Evolutionary conservation across 1,284 basidiomycete species (phyloP).

Genomic region (Neonothopanus nambi): DNA sequence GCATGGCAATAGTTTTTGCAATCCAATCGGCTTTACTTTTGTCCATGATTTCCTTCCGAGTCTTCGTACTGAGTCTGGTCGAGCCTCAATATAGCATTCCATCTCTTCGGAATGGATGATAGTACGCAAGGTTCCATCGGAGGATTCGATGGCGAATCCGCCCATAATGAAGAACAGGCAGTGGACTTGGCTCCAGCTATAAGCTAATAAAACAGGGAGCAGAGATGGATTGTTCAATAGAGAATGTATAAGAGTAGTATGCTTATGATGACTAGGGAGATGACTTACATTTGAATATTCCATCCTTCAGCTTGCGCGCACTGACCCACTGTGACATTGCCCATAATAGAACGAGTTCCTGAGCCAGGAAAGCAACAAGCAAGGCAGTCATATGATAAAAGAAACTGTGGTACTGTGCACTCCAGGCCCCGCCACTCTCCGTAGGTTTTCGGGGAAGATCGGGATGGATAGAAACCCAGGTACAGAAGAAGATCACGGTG

Average conservation of each 20-base stretch:
- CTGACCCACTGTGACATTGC: constrained; percentile 28
- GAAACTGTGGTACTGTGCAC: constrained; percentile 15
- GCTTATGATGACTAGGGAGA: no score
- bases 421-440: not conserved
- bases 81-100: no score
- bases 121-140: no score
- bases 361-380: constrained; percentile 28
- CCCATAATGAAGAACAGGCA: constrained; percentile 18
- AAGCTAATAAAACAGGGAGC: no score
- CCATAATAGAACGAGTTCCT: constrained; percentile 32
- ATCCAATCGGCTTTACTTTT: constrained; percentile 30
- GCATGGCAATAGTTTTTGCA: constrained; percentile 27
- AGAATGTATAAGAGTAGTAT: no score
- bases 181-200: constrained; percentile 18
- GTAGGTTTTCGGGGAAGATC: constrained; percentile 28
- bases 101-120: no score
- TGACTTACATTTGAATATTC: no score
- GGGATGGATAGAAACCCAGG: constrained; percentile 36
- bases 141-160: no score
- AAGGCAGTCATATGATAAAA: no score
- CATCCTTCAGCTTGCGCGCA: constrained; percentile 24
- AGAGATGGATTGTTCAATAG: no score
- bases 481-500: constrained; percentile 32
- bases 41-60: constrained; percentile 29
- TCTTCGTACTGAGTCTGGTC: no score